Evolutionary conservation across 2,329 filamentous ascomycete species (phyloP), one percentile per base, ranked within the genome.

Genomic region (Chaetomiaceae sp.): DNA sequence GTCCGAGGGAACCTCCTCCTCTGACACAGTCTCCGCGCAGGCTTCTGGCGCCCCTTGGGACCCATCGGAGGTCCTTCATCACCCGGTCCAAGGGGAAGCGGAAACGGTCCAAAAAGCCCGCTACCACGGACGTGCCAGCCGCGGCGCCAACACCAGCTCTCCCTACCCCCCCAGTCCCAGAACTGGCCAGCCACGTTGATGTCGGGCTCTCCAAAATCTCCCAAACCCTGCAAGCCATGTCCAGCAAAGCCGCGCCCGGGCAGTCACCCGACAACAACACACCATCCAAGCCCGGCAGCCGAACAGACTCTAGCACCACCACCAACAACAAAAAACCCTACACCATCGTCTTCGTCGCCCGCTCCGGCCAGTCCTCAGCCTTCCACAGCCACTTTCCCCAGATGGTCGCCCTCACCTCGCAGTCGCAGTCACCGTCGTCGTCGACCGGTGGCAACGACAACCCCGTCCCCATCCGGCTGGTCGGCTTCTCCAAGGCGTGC

Each of bases 191-290:
- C 3, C 75, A 76, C 55, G 64, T 89, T 34, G 78, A 87, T 43
- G 69, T 87, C 42, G 86, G 87, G 3, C 69, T 89, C 39, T 79
- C 82, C 58, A 74, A 70, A 51, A 81, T 88, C 51, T 83, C 80
- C 5, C 76, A 80, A 16, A 72, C 71, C 43, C 72, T 90, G 2
- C 75, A 83, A 54, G 62, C 66, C 17, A 60, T 68, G 23, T 67
- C 73, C 27, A 25, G 23, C 39, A 39, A 46, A 34, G 31, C 42
- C 8, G 20, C 43, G 10, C n/a, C 20, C 2, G 19, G 21, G 8
- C 16, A n/a, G 4, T 8, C 27, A 13, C 12, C 30, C 25, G 23
- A 27, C 41, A 44, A 43, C 40, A 44, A 40, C 9, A 23, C 39
- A 8, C 14, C 42, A 13, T 8, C 46, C 16, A 31, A 20, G 5